Evolutionary conservation across 805 yeast genomes (phyloP).

Genomic region (Brettanomyces custersianus): DNA sequence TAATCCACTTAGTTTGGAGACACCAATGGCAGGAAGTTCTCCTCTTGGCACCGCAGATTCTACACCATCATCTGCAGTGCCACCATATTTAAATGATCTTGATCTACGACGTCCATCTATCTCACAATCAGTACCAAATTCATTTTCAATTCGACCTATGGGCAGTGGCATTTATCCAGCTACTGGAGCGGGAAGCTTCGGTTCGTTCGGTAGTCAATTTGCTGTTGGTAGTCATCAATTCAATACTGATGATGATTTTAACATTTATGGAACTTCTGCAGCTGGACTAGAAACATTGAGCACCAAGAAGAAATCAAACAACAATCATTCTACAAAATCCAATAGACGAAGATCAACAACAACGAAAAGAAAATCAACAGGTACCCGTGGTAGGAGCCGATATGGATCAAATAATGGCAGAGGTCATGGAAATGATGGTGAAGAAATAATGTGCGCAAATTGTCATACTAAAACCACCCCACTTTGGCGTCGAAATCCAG

Average conservation of each 20-base stretch:
- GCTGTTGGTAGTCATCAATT: neutral
- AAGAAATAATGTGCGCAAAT: conserved; percentile 53
- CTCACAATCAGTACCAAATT: neutral
- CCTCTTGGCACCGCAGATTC: conserved; percentile 2
- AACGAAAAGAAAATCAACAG: neutral
- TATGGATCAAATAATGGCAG: neutral
- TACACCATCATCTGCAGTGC: conserved; percentile 2
- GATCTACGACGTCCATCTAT: neutral
- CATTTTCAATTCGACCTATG: neutral
- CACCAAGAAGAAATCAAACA: neutral
- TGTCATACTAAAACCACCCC: conserved; percentile 93
- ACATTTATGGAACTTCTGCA: neutral
- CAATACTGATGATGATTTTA: neutral
- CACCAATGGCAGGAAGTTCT: neutral
- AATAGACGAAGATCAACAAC: neutral
- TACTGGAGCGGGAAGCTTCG: no score
- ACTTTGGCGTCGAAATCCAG: conserved; percentile 87
- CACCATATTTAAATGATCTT: neutral
- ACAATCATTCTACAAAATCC: neutral
- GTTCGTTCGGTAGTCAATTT: neutral
- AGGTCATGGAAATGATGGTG: neutral
- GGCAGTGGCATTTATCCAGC: neutral
- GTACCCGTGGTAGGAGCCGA: neutral
- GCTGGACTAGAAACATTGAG: neutral
- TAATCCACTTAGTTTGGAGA: neutral